These are phyloP conservation scores for Alloascoidea hylecoeti DNA, from an alignment of 805 yeast genomes.

Conservation along the genomic window DNA sequence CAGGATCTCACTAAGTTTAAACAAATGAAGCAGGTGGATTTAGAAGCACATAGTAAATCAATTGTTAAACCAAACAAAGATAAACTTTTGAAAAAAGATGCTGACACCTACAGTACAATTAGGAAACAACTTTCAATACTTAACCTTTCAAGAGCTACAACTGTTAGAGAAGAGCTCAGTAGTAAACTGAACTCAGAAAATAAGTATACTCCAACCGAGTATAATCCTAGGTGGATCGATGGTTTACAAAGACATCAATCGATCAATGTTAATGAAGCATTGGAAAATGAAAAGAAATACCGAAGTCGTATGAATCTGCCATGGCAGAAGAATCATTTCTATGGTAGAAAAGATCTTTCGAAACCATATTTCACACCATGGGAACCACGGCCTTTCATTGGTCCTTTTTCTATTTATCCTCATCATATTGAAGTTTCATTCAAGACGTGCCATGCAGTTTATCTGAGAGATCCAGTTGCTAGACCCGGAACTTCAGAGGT, in stretches of 20 bases:
- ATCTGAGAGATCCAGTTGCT: constrained; percentile 92
- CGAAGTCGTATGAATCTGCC: constrained; percentile 43
- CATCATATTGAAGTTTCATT: constrained; percentile 85
- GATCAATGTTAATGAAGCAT: constrained; percentile 28
- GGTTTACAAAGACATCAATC: constrained; percentile 26
- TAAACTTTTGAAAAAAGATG: neutral
- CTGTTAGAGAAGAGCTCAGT: constrained; percentile 11
- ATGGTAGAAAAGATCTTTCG: constrained; percentile 63
- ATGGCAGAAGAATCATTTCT: constrained; percentile 64
- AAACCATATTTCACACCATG: constrained; percentile 93
- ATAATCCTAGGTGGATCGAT: constrained; percentile 36
- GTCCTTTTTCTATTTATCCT: constrained; percentile 87
- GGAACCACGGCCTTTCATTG: constrained; percentile 87
- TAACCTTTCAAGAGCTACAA: constrained; percentile 6
- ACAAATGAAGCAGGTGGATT: neutral
- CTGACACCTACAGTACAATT: constrained; percentile 21
- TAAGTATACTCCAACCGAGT: constrained; percentile 19
- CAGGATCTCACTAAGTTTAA: neutral
- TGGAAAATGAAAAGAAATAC: constrained; percentile 35
- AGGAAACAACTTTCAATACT: constrained; percentile 10
- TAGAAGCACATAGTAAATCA: neutral
- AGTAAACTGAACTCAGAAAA: constrained; percentile 7
- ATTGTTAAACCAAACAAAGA: neutral
- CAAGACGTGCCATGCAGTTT: constrained; percentile 91
- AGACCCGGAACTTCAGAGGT: constrained; percentile 96